Base-by-base conservation (phyloP, 176 grass and related monocot species). In the Paspalum notatum region DNA sequence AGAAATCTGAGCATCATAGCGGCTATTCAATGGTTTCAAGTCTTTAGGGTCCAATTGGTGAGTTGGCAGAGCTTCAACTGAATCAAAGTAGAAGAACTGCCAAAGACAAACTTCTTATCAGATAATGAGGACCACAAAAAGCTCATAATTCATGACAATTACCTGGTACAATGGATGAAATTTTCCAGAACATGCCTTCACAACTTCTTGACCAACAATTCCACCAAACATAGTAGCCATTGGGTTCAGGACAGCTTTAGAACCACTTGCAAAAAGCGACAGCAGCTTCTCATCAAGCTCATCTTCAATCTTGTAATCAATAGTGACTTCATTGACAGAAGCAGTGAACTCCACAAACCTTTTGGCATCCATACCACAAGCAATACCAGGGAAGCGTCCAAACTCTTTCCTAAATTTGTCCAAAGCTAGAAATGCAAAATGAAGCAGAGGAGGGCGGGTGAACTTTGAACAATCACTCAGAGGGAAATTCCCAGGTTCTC, bases 201-300 rank as follows among this genome's bases (percentile, higher is more conserved):
- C 60, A 80, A 89, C 83, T 84, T 94, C 92, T 81, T 94, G 92
- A 74, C 92, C 83, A 50, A 94, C 86, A 58, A 94, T 89, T 68
- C 90, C 90, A 76, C 93, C 93, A 88, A 95, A 95, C 56, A 95
- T 90, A 32, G 87, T 87, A 72, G 93, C 93, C 93, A 95, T 95
- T 83, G 93, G 90, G 69, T 92, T 95, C 77, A 95, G 86, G 48
- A 92, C 80, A 75, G 90, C 87, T 82, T 82, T 80, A 58, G 93
- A 95, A 89, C 93, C 90, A 87, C 83, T 82, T 66, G 92, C 89
- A 82, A 95, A 90, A 58, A 68, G 76, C 27, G 9, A 17, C 69
- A 95, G 63, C 68, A 95, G 26, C 54, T 87, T 91, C 50, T 86
- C 72, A 64, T 95, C 83, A 71, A 94, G 90, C 52, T 82, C 32